Evolutionary conservation across 495 filamentous ascomycete genomes (phyloP), one percentile per base, ranked within the genome.

Genomic region (Trichoderma virens): DNA sequence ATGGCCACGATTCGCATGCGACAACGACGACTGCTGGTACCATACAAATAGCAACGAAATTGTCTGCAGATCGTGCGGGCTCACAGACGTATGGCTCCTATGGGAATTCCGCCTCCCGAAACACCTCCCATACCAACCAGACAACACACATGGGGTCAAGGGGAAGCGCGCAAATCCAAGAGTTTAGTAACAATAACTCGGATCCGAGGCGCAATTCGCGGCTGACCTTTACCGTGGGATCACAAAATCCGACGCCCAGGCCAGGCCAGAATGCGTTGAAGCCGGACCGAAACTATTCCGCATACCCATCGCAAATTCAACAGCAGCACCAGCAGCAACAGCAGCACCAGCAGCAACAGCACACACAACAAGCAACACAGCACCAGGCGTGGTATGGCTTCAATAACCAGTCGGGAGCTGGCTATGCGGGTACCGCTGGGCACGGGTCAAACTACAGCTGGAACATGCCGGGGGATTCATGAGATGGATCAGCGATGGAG

Each of bases 281-380:
- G 27, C 51, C 28, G 25, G 51, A 56, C 51, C 23, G 51, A 28
- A 18, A 9, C 7, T 56, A 56, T 31, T 28, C 25, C 9, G 11
- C 51, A 30, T 56, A 56, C 30, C 51, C 51, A 25, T 56, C 51
- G 25, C 27, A 56, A 5, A 18, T 56, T 28, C 61, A 47, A 20
- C 59, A 61, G 13, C 59, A 61, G 31, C 59, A 61, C 5, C 59
- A 61, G 18, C 30, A 34, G 11, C 14, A 14, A 20, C 59, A 41
- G 3, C 61, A 62, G 34, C 61, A 16, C 13, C 61, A 35, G 35
- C 59, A 43, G 34, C 61, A 43, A 8, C 43, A 47, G n/a, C 43
- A 47, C n/a, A 9, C 43, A 25, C 43, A 47, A 8, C 43, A 47
- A 47, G 18, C 43, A 16, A 56, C 9, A 2, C 51, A 56, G 20